Evolutionary conservation across 1,139 yeast species (phyloP).

Genomic region (Saccharomycopsis hybrid): DNA sequence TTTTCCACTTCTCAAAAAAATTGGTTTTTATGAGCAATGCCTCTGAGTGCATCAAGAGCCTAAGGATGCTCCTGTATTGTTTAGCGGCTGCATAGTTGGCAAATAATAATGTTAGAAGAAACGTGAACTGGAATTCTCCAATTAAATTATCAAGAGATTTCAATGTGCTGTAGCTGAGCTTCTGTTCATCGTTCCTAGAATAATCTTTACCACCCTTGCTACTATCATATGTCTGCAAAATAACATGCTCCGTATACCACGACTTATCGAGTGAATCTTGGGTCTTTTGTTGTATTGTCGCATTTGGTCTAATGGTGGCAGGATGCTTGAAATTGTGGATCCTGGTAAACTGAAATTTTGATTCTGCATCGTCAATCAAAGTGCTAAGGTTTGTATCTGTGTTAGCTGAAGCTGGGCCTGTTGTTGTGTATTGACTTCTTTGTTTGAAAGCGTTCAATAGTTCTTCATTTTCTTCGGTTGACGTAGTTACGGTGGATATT

Average conservation of each 20-base stretch:
- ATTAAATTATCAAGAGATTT: constrained; percentile 26
- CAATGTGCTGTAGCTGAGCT: too few species aligned
- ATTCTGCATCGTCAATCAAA: constrained; percentile 27
- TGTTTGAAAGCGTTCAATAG: too few species aligned
- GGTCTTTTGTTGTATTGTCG: constrained; percentile 31
- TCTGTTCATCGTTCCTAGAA: too few species aligned
- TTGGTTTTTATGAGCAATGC: not conserved
- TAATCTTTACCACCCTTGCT: too few species aligned
- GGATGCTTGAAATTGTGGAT: too few species aligned
- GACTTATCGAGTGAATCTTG: constrained; percentile 38
- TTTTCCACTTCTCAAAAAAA: too few species aligned
- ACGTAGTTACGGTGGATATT: too few species aligned
- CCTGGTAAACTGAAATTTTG: constrained; percentile 30
- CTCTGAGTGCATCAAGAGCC: not conserved
- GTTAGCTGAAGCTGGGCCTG: too few species aligned
- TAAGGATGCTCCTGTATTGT: constrained; percentile 7
- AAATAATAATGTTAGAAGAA: constrained; percentile 32
- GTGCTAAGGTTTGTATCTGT: not conserved
- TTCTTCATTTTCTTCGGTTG: not conserved
- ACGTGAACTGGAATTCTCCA: constrained; percentile 38
- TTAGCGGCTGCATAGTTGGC: constrained; percentile 30
- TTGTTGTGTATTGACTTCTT: too few species aligned
- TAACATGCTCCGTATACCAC: constrained; percentile 34
- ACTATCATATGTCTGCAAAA: too few species aligned
- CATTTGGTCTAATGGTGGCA: constrained; percentile 32